Conservation (phyloP, 768 basidiomycete genomes). For the Amanita thiersii region DNA sequence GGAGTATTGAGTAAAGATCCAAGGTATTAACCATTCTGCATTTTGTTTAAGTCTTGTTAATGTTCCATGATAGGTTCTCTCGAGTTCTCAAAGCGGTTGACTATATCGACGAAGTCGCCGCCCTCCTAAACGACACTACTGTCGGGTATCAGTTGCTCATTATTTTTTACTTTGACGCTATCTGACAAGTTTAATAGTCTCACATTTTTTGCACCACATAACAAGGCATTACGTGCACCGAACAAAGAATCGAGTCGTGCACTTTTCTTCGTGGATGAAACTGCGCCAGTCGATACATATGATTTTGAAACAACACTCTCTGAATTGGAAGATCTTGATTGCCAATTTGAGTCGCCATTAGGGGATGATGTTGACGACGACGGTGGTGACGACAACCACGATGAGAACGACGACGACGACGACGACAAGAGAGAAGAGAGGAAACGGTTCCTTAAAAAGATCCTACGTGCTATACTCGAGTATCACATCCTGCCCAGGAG, state of each 20-base stretch:
- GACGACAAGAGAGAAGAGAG: constrained; percentile 36
- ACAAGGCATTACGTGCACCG: constrained; percentile 29
- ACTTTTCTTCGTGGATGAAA: not conserved
- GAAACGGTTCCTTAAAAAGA: constrained; percentile 47
- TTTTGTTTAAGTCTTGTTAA: not conserved
- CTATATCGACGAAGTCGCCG: constrained; percentile 27
- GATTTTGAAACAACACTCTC: constrained; percentile 23
- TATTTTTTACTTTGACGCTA: not conserved
- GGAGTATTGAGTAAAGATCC: constrained; percentile 11
- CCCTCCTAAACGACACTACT: constrained; percentile 30
- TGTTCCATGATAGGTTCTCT: constrained; percentile 27
- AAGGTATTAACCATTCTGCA: constrained; percentile 10
- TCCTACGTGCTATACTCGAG: constrained; percentile 43
- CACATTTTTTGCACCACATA: constrained; percentile 46
- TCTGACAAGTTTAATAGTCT: constrained; percentile 21
- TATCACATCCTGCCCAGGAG: constrained; percentile 48
- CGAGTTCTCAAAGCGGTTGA: constrained; percentile 31
- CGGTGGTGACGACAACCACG: constrained; percentile 6
- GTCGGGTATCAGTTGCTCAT: constrained; percentile 18
- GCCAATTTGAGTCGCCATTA: not conserved
- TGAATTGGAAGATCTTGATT: constrained; percentile 25
- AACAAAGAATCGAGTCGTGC: constrained; percentile 11
- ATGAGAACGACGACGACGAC: constrained; percentile 21
- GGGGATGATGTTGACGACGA: constrained; percentile 6
- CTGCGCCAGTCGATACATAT: constrained; percentile 10